Percentiles rank a stretch among this genome's conserved stretches.
These are phyloP conservation scores for Phoma herbarum DNA, from an alignment of 2,329 filamentous ascomycete genomes.

Conservation along the genomic window DNA sequence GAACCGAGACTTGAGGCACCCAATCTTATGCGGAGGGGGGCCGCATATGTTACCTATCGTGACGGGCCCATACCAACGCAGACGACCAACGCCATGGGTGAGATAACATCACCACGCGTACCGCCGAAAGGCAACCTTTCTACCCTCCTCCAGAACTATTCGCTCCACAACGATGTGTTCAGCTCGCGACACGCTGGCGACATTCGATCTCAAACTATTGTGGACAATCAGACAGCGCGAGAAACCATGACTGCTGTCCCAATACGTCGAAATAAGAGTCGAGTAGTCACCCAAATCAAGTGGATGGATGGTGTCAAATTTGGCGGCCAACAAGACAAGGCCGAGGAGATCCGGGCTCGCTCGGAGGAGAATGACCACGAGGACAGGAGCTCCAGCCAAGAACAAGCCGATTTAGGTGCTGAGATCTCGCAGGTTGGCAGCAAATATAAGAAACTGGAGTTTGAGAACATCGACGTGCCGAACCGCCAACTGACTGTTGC, in stretches of 20 bases:
- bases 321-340: slow-evolving; percentile 51
- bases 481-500: slow-evolving; percentile 64
- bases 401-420: slow-evolving; percentile 58
- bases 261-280: slow-evolving; percentile 58
- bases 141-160: slow-evolving; percentile 38
- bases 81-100: slow-evolving; percentile 28
- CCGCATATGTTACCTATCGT: slow-evolving; percentile 84
- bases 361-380: slow-evolving; percentile 26
- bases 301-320: slow-evolving; percentile 74
- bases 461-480: slow-evolving; percentile 66
- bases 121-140: slow-evolving; percentile 39
- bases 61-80: slow-evolving; percentile 54
- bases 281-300: slow-evolving; percentile 66
- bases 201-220: slow-evolving; percentile 15
- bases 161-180: slow-evolving; percentile 26
- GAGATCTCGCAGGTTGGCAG: slow-evolving; percentile 69
- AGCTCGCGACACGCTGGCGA: slow-evolving; percentile 17
- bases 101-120: slow-evolving; percentile 30
- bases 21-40: slow-evolving; percentile 81
- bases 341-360: slow-evolving; percentile 29
- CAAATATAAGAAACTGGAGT: slow-evolving; percentile 67
- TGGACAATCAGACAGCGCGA: slow-evolving; percentile 21
- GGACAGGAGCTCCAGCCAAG: slow-evolving; percentile 55
- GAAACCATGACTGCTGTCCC: slow-evolving; percentile 61
- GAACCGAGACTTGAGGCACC: slow-evolving; percentile 69